These are phyloP conservation scores for Yamadazyma membranifaciens DNA, from an alignment of 1,139 yeast species.

Conservation along the genomic window DNA sequence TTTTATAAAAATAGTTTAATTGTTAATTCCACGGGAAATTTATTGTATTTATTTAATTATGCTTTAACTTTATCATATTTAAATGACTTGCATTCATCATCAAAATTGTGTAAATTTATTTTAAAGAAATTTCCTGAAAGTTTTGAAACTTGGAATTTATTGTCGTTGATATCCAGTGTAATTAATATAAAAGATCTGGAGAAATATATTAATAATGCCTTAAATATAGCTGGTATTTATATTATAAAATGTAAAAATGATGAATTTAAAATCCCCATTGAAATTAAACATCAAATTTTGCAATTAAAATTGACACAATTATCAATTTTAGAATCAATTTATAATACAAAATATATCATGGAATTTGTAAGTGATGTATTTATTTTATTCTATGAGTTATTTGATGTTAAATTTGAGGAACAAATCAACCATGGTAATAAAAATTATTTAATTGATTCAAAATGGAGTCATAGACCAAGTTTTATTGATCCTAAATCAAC, in stretches of 20 bases:
- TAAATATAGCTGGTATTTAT: slow-evolving; percentile 43
- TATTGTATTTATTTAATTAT: slow-evolving; percentile 32
- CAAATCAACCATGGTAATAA: slow-evolving; percentile 11
- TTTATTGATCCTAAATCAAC: slow-evolving; percentile 35
- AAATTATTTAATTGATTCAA: slow-evolving; percentile 15
- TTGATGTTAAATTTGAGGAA: slow-evolving; percentile 31
- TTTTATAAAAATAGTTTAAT: slow-evolving; percentile 39
- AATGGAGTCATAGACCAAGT: slow-evolving; percentile 51
- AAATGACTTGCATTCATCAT: slow-evolving; percentile 26
- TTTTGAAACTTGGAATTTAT: slow-evolving; percentile 47
- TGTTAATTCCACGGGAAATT: slow-evolving; percentile 39
- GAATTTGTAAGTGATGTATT: slow-evolving; percentile 69
- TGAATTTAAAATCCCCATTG: slow-evolving; percentile 27
- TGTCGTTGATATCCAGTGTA: slow-evolving; percentile 24
- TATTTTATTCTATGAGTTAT: slow-evolving; percentile 55
- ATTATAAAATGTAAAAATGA: slow-evolving; percentile 30
- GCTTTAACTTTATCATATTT: slow-evolving; percentile 36
- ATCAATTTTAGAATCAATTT: slow-evolving; percentile 62
- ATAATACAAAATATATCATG: slow-evolving; percentile 61
- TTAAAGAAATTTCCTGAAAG: slow-evolving; percentile 44
- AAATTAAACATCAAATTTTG: slow-evolving; percentile 54
- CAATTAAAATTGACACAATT: slow-evolving; percentile 77
- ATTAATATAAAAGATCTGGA: slow-evolving; percentile 30
- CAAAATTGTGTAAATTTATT: slow-evolving; percentile 42
- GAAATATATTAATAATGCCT: slow-evolving; percentile 40